These are phyloP conservation scores for Mallotus nudiflorus DNA, from an alignment of 345 rosid genomes.

Conservation along the genomic window DNA sequence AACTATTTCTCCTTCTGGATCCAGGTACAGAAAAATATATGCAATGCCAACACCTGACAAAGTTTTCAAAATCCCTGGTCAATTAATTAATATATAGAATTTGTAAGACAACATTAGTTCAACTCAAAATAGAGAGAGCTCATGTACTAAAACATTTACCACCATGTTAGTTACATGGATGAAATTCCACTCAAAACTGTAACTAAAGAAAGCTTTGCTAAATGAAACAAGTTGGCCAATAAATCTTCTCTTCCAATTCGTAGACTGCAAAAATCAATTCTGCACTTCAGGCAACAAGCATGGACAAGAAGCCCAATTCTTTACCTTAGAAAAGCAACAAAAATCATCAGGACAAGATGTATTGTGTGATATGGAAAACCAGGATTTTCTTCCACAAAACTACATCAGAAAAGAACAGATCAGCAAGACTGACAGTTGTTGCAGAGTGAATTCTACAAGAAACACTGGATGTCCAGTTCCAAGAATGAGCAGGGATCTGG, in stretches of 20 bases:
- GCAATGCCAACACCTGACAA: too few species aligned
- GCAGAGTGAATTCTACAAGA: slow-evolving; percentile 8
- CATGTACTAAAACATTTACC: too few species aligned
- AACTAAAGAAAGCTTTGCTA: background rate
- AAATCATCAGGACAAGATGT: background rate
- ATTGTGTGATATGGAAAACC: too few species aligned
- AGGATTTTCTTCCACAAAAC: too few species aligned
- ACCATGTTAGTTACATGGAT: background rate
- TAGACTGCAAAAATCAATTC: background rate
- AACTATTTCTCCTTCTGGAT: too few species aligned
- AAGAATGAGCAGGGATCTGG: slow-evolving; percentile 78
- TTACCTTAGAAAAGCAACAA: background rate
- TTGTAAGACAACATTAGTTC: too few species aligned
- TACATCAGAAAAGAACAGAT: too few species aligned
- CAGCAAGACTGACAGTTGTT: background rate
- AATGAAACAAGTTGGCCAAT: background rate
- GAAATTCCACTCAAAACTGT: background rate
- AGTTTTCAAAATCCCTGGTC: too few species aligned
- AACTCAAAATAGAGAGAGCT: too few species aligned
- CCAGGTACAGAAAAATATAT: too few species aligned
- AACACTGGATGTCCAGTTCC: slow-evolving; percentile 57
- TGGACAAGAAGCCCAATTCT: background rate
- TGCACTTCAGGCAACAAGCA: background rate
- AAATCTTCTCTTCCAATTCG: background rate
- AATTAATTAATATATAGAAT: too few species aligned